Evolutionary conservation across 306 rosid species (phyloP).

Genomic region (Ceratonia siliqua): DNA sequence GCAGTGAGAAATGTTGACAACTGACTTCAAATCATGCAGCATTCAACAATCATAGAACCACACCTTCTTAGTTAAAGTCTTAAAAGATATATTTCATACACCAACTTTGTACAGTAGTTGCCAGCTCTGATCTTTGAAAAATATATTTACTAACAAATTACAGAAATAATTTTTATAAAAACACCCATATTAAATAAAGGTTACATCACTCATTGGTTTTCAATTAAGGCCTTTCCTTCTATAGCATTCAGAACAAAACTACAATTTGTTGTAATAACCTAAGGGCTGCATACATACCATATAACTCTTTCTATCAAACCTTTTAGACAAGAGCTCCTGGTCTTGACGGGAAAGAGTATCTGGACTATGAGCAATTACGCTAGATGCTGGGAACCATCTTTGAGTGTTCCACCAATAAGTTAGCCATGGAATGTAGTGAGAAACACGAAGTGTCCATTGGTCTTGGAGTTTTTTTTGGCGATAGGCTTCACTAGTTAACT

Average conservation of each 20-base stretch:
- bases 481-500: conserved; percentile 60
- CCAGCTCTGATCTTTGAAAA: conserved; percentile 9
- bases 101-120: background rate
- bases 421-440: conserved; percentile 81
- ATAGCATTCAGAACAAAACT: conserved; percentile 10
- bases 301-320: conserved; percentile 5
- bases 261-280: conserved; percentile 13
- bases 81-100: background rate
- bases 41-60: conserved; percentile 11
- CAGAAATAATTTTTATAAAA: conserved; percentile 3
- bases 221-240: conserved; percentile 5
- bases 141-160: background rate
- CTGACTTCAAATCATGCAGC: background rate
- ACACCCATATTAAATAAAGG: conserved; percentile 11
- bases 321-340: conserved; percentile 6
- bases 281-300: conserved; percentile 32
- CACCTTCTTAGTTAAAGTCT: background rate
- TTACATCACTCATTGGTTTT: background rate
- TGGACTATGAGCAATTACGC: conserved; percentile 6
- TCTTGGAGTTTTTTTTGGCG: conserved; percentile 42
- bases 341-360: conserved; percentile 41
- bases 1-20: background rate
- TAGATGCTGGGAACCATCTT: conserved; percentile 64
- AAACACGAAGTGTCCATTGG: conserved; percentile 75
- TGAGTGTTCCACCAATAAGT: conserved; percentile 95